Evolutionary conservation across 2,329 filamentous ascomycete species (phyloP).

Genomic region (Lecanosticta acicola): DNA sequence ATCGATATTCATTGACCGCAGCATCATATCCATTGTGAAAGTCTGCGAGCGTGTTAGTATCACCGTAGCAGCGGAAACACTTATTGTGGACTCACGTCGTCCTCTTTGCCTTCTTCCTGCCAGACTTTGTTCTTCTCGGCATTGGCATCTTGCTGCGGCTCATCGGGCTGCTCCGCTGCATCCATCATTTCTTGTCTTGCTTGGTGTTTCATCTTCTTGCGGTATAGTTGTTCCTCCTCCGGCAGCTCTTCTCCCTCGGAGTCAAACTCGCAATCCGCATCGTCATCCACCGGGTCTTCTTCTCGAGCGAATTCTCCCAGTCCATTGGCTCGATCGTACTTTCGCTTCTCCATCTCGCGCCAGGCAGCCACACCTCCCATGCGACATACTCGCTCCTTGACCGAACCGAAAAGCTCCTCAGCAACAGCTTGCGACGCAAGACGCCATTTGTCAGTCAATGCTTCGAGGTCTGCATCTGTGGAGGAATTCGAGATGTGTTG

Average conservation of each 20-base stretch:
- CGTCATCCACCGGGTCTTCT: slow-evolving; percentile 29
- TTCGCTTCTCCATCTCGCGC: slow-evolving; percentile 35
- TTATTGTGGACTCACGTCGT: slow-evolving; percentile 38
- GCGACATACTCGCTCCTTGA: slow-evolving; percentile 55
- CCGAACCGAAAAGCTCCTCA: slow-evolving; percentile 59
- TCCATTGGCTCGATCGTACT: slow-evolving; percentile 27
- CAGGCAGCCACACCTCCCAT: slow-evolving; percentile 59
- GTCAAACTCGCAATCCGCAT: slow-evolving; percentile 35
- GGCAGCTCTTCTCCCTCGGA: slow-evolving; percentile 31
- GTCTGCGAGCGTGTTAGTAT: slow-evolving; percentile 38
- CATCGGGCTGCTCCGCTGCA: slow-evolving; percentile 28
- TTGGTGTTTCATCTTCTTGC: slow-evolving; percentile 45
- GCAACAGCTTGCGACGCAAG: slow-evolving; percentile 56
- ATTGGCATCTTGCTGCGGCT: slow-evolving; percentile 36
- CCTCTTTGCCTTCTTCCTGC: slow-evolving; percentile 33
- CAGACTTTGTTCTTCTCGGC: slow-evolving; percentile 31
- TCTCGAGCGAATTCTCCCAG: slow-evolving; percentile 29
- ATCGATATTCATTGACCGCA: slow-evolving; percentile 60
- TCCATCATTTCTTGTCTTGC: slow-evolving; percentile 44
- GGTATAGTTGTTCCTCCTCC: slow-evolving; percentile 40
- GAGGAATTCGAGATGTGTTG: slow-evolving; percentile 43
- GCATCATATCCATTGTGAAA: slow-evolving; percentile 67
- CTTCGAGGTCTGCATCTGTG: slow-evolving; percentile 52
- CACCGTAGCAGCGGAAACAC: background rate
- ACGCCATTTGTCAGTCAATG: slow-evolving; percentile 57